Percentiles rank a stretch among this genome's conserved stretches.
These are phyloP conservation scores for Botryotinia calthae DNA, from an alignment of 2,329 filamentous ascomycete species.

Conservation along the genomic window DNA sequence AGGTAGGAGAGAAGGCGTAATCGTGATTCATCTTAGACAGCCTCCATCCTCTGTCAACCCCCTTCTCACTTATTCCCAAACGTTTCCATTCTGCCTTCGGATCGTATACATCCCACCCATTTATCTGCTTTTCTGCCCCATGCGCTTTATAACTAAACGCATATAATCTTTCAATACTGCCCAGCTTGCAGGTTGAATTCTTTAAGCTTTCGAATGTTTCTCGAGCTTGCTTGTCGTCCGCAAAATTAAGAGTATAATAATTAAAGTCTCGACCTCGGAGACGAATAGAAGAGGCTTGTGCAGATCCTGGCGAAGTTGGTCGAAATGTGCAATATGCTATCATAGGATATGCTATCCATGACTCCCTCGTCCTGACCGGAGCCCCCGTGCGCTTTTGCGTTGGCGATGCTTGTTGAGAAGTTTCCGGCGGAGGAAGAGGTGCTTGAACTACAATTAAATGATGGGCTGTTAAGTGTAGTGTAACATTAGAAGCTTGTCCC, in stretches of 20 bases:
- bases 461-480: conserved; percentile 60
- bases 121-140: conserved; percentile 67
- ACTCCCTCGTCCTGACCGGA: conserved; percentile 57
- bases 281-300: conserved; percentile 76
- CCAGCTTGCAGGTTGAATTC: conserved; percentile 74
- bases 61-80: conserved; percentile 81
- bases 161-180: conserved; percentile 82
- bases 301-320: conserved; percentile 66
- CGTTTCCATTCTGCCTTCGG: conserved; percentile 80
- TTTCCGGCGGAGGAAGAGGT: conserved; percentile 24
- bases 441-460: conserved; percentile 50
- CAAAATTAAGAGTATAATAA: conserved; percentile 88
- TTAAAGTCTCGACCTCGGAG: conserved; percentile 91
- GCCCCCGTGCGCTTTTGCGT: background rate
- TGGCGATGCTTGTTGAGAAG: conserved; percentile 28
- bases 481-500: conserved; percentile 56
- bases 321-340: conserved; percentile 77
- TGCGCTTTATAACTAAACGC: conserved; percentile 83
- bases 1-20: conserved; percentile 89
- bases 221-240: conserved; percentile 68
- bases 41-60: conserved; percentile 65
- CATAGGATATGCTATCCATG: conserved; percentile 95
- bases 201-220: conserved; percentile 88
- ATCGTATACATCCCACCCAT: conserved; percentile 85
- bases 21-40: conserved; percentile 87